Base-by-base conservation (phyloP, 441 rosid genomes). In the Adansonia madagascariensis region DNA sequence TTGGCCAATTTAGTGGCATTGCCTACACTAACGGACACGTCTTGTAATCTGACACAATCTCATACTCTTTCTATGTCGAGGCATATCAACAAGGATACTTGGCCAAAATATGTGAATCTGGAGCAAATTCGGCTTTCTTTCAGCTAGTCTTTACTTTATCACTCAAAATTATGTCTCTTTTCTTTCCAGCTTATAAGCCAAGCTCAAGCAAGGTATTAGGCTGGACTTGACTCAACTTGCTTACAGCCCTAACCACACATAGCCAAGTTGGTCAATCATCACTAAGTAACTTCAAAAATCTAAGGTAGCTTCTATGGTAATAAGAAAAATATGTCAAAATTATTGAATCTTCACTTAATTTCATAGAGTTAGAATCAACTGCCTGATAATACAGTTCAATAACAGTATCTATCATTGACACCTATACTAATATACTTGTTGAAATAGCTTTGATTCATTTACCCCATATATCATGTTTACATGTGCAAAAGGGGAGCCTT, bases 391-490 rank as follows among this genome's bases (percentile, higher is more conserved):
- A 24, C n/a, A 69, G 43, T 47, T 15, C 24, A 49, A 49, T 3
- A 49, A 47, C 73, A 69, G 11, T 18, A 12, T 14, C 67, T 35
- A 35, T 18, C 55, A 18, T 67, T 6, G 8, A 67, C 39, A 6
- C 9, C 14, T 15, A 41, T 44, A 67, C 3, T 11, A 11, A 20
- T 2, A 20, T 12, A 67, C 20, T n/a, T 47, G 11, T 24, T 69
- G 43, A 6, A 69, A 69, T 49, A 69, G 12, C 59, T 12, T 49
- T 12, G 59, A 69, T 49, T 69, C 43, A 69, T 69, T 22, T 49
- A 69, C 73, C 57, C 10, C 20, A 68, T 46, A 46, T 15, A 24
- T 50, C 59, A 70, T 47, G 57, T 68, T 68, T 68, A 68, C 10
- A 22, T 4, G 6, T 27, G 2, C 44, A 70, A 27, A 50, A 52